Evolutionary conservation across 2,329 filamentous ascomycete genomes (phyloP).

Genomic region (Scedosporium minutisporum): DNA sequence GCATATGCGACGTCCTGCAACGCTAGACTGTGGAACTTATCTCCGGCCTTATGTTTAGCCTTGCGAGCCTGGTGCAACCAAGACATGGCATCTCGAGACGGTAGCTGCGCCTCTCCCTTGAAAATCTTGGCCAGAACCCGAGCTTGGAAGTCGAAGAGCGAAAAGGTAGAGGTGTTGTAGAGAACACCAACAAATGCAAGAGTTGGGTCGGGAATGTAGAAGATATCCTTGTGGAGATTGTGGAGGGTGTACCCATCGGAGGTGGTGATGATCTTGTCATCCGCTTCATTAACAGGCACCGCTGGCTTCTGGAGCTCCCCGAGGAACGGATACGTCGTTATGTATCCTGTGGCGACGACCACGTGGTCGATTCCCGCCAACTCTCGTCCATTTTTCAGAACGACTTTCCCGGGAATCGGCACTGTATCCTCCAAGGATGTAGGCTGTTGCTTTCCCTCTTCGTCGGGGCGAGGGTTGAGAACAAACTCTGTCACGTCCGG

Average conservation of each 20-base stretch:
- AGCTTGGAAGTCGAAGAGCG: constrained; percentile 61
- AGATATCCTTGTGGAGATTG: constrained; percentile 62
- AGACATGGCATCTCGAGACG: constrained; percentile 53
- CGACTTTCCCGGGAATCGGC: constrained; percentile 38
- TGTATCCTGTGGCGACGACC: constrained; percentile 60
- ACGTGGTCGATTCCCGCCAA: constrained; percentile 48
- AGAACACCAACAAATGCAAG: constrained; percentile 56
- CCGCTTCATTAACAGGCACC: constrained; percentile 18
- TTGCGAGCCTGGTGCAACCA: constrained; percentile 58
- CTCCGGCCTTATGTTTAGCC: constrained; percentile 22
- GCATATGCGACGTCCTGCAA: constrained; percentile 4
- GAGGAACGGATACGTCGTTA: constrained; percentile 58
- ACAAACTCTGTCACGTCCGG: constrained; percentile 38
- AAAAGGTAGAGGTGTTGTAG: constrained; percentile 58
- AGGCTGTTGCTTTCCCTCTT: not conserved
- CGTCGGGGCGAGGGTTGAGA: constrained; percentile 15
- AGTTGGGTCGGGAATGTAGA: constrained; percentile 58
- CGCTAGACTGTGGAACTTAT: constrained; percentile 35
- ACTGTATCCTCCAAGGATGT: constrained; percentile 14
- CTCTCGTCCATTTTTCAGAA: constrained; percentile 40
- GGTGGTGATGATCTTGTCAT: constrained; percentile 40
- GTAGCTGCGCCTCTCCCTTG: constrained; percentile 52
- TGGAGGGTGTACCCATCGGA: constrained; percentile 27
- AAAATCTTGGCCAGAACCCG: constrained; percentile 49
- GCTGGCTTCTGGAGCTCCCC: constrained; percentile 32